Evolutionary conservation across 1,284 basidiomycete genomes (phyloP), one percentile per base, ranked within the genome.

Genomic region (Ceratobasidium papillatum): DNA sequence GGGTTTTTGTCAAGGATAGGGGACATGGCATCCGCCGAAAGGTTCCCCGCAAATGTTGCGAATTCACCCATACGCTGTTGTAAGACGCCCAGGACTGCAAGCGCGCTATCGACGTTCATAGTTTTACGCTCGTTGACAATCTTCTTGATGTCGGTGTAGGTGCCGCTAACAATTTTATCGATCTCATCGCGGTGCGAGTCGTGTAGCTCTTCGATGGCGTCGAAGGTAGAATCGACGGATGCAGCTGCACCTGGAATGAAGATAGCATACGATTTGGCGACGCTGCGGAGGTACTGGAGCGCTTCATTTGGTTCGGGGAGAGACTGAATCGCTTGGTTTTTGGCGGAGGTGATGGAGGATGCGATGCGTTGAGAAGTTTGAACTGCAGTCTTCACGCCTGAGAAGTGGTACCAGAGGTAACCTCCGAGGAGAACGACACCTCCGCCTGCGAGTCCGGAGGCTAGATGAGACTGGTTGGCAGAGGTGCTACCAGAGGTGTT

Each of bases 211-310:
- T 86, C 85, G 61, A 87, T 79, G 38, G 83, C 79, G 77, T 85
- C 83, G 77, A 87, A 86, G 0, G 81, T 80, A 36, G 81, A 79
- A 78, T 87, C 84, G 75, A 87, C 80, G 75, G 83, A 82, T n/a
- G 78, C 72, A 4, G 80, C 79, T 17, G 82, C 84, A 7, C 86
- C 86, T 2, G 86, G 86, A 63, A 86, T 78, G 76, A 84, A 75
- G 41, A 78, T 80, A 45, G 81, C 81, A 78, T 86, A 86, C 9
- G 83, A 82, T 76, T 84, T 84, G 34, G 84, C 84, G 71, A 83
- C 76, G 61, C 76, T 77, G 61, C 84, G 83, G 43, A 86, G 80
- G 79, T 82, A 83, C 32, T 80, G 78, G 66, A 86, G 78, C 7
- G 83, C 84, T 69, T 84, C 83, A 78, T 82, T 82, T 77, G 78